These are phyloP conservation scores for Candida maltosa DNA, from an alignment of 805 yeast species.

Conservation along the genomic window DNA sequence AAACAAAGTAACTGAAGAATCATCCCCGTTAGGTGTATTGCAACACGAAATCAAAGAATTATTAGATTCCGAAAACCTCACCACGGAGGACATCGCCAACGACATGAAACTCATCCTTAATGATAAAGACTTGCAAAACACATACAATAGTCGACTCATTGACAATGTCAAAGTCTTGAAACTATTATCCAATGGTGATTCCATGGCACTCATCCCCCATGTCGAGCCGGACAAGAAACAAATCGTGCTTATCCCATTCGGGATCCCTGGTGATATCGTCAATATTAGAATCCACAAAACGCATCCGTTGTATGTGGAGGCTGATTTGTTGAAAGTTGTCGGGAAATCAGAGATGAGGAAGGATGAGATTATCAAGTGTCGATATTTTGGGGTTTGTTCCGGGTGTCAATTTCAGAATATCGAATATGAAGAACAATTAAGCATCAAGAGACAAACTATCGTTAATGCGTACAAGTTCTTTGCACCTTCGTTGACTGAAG, in stretches of 20 bases:
- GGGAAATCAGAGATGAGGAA: conserved; percentile 37
- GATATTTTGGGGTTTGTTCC: conserved; percentile 87
- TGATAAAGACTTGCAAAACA: conserved; percentile 43
- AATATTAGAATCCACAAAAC: conserved; percentile 71
- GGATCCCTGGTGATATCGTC: conserved; percentile 81
- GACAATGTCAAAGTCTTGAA: conserved; percentile 53
- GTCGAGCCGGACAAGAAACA: conserved; percentile 34
- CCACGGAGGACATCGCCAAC: conserved; percentile 50
- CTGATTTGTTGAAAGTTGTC: conserved; percentile 61
- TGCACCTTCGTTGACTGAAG: conserved; percentile 51
- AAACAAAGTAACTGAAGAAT: conserved; percentile 63
- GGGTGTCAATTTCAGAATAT: conserved; percentile 93
- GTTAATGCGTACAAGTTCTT: conserved; percentile 77
- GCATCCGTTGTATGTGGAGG: conserved; percentile 69
- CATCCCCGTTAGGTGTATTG: conserved; percentile 79
- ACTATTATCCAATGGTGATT: conserved; percentile 82
- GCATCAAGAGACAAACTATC: conserved; percentile 62
- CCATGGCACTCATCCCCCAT: conserved; percentile 65
- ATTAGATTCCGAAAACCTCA: conserved; percentile 38
- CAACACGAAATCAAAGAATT: conserved; percentile 68
- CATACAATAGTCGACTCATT: conserved; percentile 60
- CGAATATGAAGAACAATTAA: conserved; percentile 68
- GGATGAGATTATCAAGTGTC: conserved; percentile 63
- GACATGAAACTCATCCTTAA: conserved; percentile 67
- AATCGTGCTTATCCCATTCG: conserved; percentile 80